Evolutionary conservation across 202 grass and related monocot species (phyloP), one percentile per base, ranked within the genome.

Genomic region (Brachypodium distachyon): DNA sequence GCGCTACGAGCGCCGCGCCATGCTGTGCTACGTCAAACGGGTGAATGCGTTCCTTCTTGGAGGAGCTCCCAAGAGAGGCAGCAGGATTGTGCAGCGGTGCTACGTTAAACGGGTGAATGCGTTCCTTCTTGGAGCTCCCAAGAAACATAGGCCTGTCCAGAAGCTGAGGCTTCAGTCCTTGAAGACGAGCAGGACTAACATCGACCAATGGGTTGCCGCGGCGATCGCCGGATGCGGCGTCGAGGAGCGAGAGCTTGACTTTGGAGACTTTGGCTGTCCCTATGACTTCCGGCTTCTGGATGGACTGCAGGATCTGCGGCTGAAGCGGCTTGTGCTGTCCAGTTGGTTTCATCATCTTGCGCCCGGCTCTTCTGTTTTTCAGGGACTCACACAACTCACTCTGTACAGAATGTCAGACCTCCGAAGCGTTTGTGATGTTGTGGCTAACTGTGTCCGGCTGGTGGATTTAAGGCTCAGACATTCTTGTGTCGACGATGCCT

Each of bases 81-180:
- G 14, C 41, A 47, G 6, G n/a, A n/a, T n/a, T n/a, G n/a, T n/a
- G n/a, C n/a, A n/a, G 72, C 51, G 72, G 3, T 7, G 28, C 61
- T 68, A 76, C 31, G 72, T 76, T 12, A 76, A 68, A 43, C 51
- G 44, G 61, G 61, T 83, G 81, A 58, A 49, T 6, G 25, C 14
- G 28, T 18, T 68, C 25, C 64, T 84, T 77, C 23, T 70, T n/a
- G n/a, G n/a, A 6, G 33, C 16, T 26, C 41, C 25, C 25, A 31
- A 44, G 9, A 68, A n/a, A n/a, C n/a, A n/a, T n/a, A 23, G 54
- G 4, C 60, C 34, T 61, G 31, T 71, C 34, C 7, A 71, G 44
- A 77, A 84, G 34, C 34, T 76, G 54, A 84, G 73, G 73, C 53
- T 84, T 39, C 73, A 84, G 36, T 53, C 55, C 31, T 27, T 69